Evolutionary conservation across 306 rosid genomes (phyloP).

Genomic region (Rosa lucieae): DNA sequence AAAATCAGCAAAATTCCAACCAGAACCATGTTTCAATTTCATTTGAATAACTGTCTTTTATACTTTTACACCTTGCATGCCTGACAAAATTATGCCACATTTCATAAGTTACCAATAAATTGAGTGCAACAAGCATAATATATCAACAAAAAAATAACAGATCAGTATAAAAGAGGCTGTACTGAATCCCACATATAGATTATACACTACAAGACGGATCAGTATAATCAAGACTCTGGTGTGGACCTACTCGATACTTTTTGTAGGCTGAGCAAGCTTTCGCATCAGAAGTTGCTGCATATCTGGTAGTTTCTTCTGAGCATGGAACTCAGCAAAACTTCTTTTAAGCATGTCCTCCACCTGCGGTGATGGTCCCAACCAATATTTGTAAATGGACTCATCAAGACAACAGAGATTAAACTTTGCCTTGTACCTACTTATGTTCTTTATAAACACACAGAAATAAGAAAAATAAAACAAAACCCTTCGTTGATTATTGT

Average conservation of each 20-base stretch:
- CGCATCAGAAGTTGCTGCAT: constrained; percentile 66
- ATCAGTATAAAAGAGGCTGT: constrained; percentile 2
- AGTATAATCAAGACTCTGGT: constrained; percentile 10
- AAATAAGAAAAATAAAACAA: not conserved
- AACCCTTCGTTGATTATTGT: not conserved
- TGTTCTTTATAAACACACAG: not conserved
- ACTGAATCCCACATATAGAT: constrained; percentile 20
- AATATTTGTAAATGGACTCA: constrained; percentile 11
- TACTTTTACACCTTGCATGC: not conserved
- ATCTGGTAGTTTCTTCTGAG: constrained; percentile 93
- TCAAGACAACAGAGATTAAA: constrained; percentile 20
- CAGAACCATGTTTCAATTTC: not conserved
- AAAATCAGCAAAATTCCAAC: not conserved
- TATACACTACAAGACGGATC: constrained; percentile 10
- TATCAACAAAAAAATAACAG: not conserved
- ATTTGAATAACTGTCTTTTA: not conserved
- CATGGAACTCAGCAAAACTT: constrained; percentile 98
- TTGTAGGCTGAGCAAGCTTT: constrained; percentile 80
- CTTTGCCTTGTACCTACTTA: constrained; percentile 4
- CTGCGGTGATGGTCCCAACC: constrained; percentile 44
- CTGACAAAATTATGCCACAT: not conserved
- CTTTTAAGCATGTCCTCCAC: constrained; percentile 99
- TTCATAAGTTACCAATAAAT: not conserved
- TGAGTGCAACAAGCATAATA: not conserved
- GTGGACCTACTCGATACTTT: constrained; percentile 69